Evolutionary conservation across 495 filamentous ascomycete genomes (phyloP).

Genomic region (Aspergillus carlsbadensis): DNA sequence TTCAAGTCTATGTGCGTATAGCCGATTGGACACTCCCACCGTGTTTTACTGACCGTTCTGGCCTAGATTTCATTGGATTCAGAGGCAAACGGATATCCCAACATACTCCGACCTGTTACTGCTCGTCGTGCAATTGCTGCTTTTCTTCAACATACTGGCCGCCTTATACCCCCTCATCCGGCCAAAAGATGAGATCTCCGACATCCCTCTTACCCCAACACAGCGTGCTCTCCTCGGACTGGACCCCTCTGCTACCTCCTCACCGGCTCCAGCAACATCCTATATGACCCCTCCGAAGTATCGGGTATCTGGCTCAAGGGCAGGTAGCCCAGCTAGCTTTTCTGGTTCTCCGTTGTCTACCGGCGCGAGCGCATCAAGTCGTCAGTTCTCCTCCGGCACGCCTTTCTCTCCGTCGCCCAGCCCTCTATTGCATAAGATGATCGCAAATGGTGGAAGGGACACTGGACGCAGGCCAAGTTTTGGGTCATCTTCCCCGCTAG

Average conservation of each 20-base stretch:
- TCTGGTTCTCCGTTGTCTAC: constrained; percentile 53
- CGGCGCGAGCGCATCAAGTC: constrained; percentile 41
- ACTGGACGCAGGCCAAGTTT: constrained; percentile 61
- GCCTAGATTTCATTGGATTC: constrained; percentile 26
- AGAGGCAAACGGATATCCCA: constrained; percentile 21
- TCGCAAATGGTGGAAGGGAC: constrained; percentile 50
- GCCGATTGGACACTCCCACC: neutral
- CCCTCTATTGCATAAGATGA: constrained; percentile 68
- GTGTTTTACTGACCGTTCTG: constrained; percentile 4
- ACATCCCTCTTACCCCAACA: constrained; percentile 87
- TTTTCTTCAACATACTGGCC: constrained; percentile 62
- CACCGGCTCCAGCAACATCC: constrained; percentile 61
- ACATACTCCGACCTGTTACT: constrained; percentile 42
- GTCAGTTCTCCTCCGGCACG: constrained; percentile 34
- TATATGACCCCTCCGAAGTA: constrained; percentile 89
- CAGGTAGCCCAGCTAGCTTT: constrained; percentile 49
- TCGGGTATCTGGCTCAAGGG: constrained; percentile 67
- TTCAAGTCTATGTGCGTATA: constrained; percentile 38
- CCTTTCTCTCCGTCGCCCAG: constrained; percentile 56
- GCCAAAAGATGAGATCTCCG: constrained; percentile 70
- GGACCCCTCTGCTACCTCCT: constrained; percentile 60
- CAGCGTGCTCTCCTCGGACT: constrained; percentile 86
- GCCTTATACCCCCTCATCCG: constrained; percentile 69
- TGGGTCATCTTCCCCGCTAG: constrained; percentile 43
- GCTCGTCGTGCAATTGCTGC: constrained; percentile 53